A percentile compares a stretch with the other conserved stretches of the same genome.
phyloP scores from a whole-genome alignment of 306 rosid species.

The Hippophae tibetana region DNA sequence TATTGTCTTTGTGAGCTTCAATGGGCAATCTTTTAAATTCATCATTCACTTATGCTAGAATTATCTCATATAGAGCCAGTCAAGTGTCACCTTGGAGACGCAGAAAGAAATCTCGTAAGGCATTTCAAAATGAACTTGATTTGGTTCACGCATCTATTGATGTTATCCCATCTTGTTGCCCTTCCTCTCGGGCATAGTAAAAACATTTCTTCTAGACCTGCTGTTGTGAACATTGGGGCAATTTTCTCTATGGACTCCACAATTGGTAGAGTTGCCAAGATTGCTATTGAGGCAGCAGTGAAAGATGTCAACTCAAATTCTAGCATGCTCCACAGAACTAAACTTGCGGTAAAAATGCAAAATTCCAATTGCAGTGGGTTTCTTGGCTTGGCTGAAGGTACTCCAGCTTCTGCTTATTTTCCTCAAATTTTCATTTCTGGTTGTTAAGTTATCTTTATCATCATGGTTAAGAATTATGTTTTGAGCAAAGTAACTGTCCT shows the following conservation, averaged over 20 bases:
- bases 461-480: background rate
- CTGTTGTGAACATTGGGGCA: slow-evolving; percentile 61
- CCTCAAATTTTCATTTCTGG: background rate
- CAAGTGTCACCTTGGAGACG: slow-evolving; percentile 1
- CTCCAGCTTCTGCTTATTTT: background rate
- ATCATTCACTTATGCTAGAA: slow-evolving; percentile 9
- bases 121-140: slow-evolving; percentile 29
- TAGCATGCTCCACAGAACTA: slow-evolving; percentile 45
- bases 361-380: slow-evolving; percentile 81
- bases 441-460: slow-evolving; percentile 2
- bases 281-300: slow-evolving; percentile 76
- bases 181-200: slow-evolving; percentile 21
- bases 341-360: slow-evolving; percentile 35
- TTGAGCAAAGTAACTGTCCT: background rate
- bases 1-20: background rate
- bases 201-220: slow-evolving; percentile 45
- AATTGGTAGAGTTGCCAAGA: slow-evolving; percentile 69
- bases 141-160: slow-evolving; percentile 18
- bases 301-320: slow-evolving; percentile 69
- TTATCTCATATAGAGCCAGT: background rate
- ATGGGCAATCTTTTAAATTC: slow-evolving; percentile 7
- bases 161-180: slow-evolving; percentile 17
- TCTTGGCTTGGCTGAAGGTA: slow-evolving; percentile 77
- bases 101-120: slow-evolving; percentile 1
- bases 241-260: slow-evolving; percentile 58